A percentile compares a stretch with the other conserved stretches of the same genome.
Evolutionary conservation across 2,329 filamentous ascomycete species (phyloP).

Genomic region (Diaporthe australafricana): DNA sequence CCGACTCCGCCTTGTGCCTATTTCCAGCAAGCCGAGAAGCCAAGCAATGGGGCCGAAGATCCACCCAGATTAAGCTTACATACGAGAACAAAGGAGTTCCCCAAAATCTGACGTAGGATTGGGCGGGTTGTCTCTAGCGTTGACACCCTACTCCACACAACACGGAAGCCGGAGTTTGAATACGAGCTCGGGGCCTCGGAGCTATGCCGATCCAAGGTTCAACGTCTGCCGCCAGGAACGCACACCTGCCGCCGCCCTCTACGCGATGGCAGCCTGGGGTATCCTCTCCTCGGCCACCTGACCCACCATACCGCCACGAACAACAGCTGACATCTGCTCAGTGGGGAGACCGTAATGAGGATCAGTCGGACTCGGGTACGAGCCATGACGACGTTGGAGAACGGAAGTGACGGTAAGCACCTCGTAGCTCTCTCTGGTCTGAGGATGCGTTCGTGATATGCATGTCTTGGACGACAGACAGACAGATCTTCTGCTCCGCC

Average conservation of each 20-base stretch:
- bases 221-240: constrained; percentile 25
- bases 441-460: constrained; percentile 1
- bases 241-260: constrained; percentile 7
- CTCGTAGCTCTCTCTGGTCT: background rate
- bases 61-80: constrained; percentile 34
- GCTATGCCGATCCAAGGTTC: constrained; percentile 27
- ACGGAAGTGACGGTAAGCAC: constrained; percentile 19
- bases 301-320: constrained; percentile 12
- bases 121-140: constrained; percentile 30
- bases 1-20: constrained; percentile 21
- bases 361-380: constrained; percentile 9
- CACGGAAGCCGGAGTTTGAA: constrained; percentile 26
- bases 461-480: constrained; percentile 16
- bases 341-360: constrained; percentile 11
- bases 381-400: constrained; percentile 29
- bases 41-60: constrained; percentile 16
- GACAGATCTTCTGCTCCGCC: background rate
- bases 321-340: constrained; percentile 28
- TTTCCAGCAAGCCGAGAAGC: constrained; percentile 23
- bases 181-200: constrained; percentile 31
- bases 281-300: constrained; percentile 24
- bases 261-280: constrained; percentile 29
- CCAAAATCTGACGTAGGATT: constrained; percentile 28
- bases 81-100: constrained; percentile 24
- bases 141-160: constrained; percentile 31